A percentile compares a stretch with the other conserved stretches of the same genome.
These are phyloP conservation scores for Leccinum obscurum DNA, from an alignment of 768 basidiomycete genomes.

Conservation along the genomic window DNA sequence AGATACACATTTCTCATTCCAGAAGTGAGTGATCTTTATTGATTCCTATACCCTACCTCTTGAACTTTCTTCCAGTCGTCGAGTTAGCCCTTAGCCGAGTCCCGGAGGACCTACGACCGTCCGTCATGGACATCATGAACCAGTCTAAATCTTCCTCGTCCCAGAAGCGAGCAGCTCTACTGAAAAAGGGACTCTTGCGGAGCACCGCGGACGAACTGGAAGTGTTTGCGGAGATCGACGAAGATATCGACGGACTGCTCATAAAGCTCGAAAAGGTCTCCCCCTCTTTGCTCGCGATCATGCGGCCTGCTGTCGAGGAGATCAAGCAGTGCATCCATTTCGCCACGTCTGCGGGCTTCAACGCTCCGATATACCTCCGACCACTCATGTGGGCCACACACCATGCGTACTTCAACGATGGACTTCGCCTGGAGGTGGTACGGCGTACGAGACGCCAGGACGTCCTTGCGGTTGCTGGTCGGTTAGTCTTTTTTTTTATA, in stretches of 20 bases:
- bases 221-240: constrained; percentile 61
- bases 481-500: constrained; percentile 42
- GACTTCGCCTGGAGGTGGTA: constrained; percentile 74
- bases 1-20: constrained; percentile 79
- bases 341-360: constrained; percentile 61
- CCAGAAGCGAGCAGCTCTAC: constrained; percentile 67
- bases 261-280: constrained; percentile 60
- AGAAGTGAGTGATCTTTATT: constrained; percentile 48
- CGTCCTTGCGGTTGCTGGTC: constrained; percentile 78
- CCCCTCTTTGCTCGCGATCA: constrained; percentile 47
- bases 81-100: constrained; percentile 64
- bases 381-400: constrained; percentile 75
- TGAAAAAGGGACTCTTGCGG: constrained; percentile 69
- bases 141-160: constrained; percentile 63
- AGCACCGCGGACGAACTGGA: constrained; percentile 76
- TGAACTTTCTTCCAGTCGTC: constrained; percentile 49
- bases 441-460: constrained; percentile 64
- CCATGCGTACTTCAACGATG: constrained; percentile 66
- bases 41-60: neutral
- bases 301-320: constrained; percentile 57
- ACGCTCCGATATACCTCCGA: constrained; percentile 61
- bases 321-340: constrained; percentile 62
- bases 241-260: constrained; percentile 59
- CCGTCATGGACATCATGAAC: constrained; percentile 63
- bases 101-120: constrained; percentile 51